Evolutionary conservation across 2,329 filamentous ascomycete genomes (phyloP).

Genomic region (Apiospora aurea): DNA sequence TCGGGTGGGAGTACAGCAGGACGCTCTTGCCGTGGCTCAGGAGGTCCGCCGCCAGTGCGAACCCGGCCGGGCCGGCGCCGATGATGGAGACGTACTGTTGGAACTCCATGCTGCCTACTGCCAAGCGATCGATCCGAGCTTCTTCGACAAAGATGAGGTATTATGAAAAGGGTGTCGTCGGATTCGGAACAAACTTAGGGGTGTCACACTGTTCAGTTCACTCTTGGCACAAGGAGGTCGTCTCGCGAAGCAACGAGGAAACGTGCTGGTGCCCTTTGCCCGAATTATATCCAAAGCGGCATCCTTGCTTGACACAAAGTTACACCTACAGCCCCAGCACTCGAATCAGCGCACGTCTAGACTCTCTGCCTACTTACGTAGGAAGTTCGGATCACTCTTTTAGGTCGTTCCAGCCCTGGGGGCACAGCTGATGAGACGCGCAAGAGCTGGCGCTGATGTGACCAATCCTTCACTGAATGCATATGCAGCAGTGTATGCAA

Average conservation of each 20-base stretch:
- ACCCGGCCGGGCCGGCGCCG: constrained; percentile 33
- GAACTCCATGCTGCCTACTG: background rate
- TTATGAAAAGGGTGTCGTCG: too few species aligned
- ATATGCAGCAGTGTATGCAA: background rate
- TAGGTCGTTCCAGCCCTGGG: background rate
- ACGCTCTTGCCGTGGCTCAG: constrained; percentile 30
- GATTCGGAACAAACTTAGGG: background rate
- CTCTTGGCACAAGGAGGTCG: background rate
- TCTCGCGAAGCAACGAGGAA: background rate
- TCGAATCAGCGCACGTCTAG: background rate
- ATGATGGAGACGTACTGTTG: constrained; percentile 31
- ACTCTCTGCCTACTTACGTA: background rate
- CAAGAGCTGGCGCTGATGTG: background rate
- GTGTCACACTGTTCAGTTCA: background rate
- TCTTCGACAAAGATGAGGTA: too few species aligned
- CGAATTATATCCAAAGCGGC: background rate
- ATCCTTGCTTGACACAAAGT: background rate
- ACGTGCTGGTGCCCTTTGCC: background rate
- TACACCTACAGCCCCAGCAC: background rate
- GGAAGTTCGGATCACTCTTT: background rate
- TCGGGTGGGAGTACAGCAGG: constrained; percentile 35
- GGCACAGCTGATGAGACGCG: background rate
- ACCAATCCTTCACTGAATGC: background rate
- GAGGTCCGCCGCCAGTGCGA: constrained; percentile 33
- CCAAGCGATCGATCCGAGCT: background rate